These are phyloP conservation scores for Sphaceloma murrayae DNA, from an alignment of 2,329 filamentous ascomycete genomes.

Conservation along the genomic window DNA sequence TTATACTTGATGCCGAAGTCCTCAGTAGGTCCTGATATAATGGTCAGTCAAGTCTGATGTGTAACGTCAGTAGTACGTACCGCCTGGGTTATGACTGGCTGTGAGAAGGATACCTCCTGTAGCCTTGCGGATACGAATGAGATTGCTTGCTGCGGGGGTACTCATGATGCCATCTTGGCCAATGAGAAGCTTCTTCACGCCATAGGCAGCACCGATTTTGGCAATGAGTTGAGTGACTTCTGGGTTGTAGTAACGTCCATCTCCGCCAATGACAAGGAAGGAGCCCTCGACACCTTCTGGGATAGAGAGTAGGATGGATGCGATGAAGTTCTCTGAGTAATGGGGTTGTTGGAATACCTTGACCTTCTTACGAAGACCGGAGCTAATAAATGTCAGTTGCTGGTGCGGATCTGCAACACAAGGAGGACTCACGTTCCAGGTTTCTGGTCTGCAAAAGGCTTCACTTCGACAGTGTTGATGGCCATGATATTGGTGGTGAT, in stretches of 20 bases:
- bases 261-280: conserved; percentile 92
- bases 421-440: conserved; percentile 77
- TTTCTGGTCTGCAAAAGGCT: conserved; percentile 92
- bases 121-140: conserved; percentile 89
- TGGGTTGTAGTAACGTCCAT: conserved; percentile 94
- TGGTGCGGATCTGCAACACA: conserved; percentile 6
- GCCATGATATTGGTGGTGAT: conserved; percentile 46
- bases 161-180: conserved; percentile 94
- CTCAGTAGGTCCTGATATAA: conserved; percentile 62
- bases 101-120: conserved; percentile 95
- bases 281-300: conserved; percentile 83
- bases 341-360: conserved; percentile 90
- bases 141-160: conserved; percentile 88
- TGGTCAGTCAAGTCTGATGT: conserved; percentile 1
- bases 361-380: conserved; percentile 97
- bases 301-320: conserved; percentile 90
- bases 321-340: conserved; percentile 93
- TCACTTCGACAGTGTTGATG: conserved; percentile 69
- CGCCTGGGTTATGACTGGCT: conserved; percentile 95
- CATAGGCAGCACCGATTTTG: conserved; percentile 93
- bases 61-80: conserved; percentile 45
- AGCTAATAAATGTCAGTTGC: conserved; percentile 46
- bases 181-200: conserved; percentile 96
- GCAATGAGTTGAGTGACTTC: conserved; percentile 95
- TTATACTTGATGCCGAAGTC: conserved; percentile 99